A percentile compares a stretch with the other conserved stretches of the same genome.
phyloP scores from a whole-genome alignment of 805 yeast genomes.

The Cyberlindnera subsufficiens region DNA sequence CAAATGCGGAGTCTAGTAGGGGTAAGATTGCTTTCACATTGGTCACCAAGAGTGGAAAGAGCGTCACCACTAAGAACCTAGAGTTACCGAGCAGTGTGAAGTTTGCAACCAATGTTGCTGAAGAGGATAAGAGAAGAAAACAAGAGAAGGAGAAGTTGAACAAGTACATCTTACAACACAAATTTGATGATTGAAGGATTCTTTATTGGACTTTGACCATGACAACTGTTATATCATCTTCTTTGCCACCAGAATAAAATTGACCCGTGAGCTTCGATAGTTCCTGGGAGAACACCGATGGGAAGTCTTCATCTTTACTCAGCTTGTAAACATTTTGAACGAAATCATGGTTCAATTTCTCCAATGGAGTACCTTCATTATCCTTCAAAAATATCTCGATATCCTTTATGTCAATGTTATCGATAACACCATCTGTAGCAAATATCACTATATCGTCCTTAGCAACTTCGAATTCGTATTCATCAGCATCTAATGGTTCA shows the following conservation, averaged over 20 bases:
- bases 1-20: neutral
- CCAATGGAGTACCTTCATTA: constrained; percentile 32
- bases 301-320: constrained; percentile 66
- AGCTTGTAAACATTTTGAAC: constrained; percentile 63
- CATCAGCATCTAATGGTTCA: constrained; percentile 63
- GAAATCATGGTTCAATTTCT: constrained; percentile 44
- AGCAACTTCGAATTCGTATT: constrained; percentile 56
- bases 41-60: constrained; percentile 49
- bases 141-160: constrained; percentile 54
- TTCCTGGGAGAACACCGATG: constrained; percentile 84
- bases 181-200: constrained; percentile 21
- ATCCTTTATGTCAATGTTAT: constrained; percentile 71
- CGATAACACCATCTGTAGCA: constrained; percentile 93
- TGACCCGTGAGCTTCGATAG: constrained; percentile 60
- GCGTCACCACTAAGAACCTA: constrained; percentile 37
- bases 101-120: constrained; percentile 46
- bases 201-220: constrained; percentile 40
- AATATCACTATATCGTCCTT: constrained; percentile 73
- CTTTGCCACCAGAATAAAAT: constrained; percentile 84
- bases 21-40: constrained; percentile 42
- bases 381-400: constrained; percentile 65
- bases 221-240: constrained; percentile 87
- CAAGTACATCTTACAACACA: constrained; percentile 40
- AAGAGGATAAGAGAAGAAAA: constrained; percentile 43
- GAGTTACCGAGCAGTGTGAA: constrained; percentile 47